These are phyloP conservation scores for Aspergillus oerlinghausenensis DNA, from an alignment of 2,329 filamentous ascomycete species.

Conservation along the genomic window DNA sequence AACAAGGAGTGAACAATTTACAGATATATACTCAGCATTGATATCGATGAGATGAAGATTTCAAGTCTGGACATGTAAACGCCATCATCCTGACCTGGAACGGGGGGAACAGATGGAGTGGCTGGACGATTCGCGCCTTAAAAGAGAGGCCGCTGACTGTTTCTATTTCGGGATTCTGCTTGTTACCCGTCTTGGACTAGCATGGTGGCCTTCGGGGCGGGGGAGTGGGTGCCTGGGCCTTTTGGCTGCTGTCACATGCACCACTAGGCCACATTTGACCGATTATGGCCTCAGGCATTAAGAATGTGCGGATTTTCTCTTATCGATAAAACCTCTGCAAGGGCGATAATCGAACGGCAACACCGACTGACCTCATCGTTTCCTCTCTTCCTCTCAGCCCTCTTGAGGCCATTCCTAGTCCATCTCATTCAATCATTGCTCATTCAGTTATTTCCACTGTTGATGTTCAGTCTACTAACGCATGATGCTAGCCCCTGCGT, in stretches of 20 bases:
- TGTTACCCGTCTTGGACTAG: slow-evolving; percentile 21
- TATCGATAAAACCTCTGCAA: slow-evolving; percentile 24
- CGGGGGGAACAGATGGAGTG: slow-evolving; percentile 12
- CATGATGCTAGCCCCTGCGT: not conserved
- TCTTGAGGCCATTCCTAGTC: not conserved
- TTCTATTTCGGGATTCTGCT: slow-evolving; percentile 30
- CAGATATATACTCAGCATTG: slow-evolving; percentile 2
- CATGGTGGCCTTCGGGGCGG: slow-evolving; percentile 22
- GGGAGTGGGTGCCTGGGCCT: slow-evolving; percentile 18
- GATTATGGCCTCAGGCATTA: not conserved
- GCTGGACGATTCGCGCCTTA: slow-evolving; percentile 21
- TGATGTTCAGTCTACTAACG: not conserved
- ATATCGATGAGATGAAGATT: not conserved
- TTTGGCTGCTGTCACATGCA: slow-evolving; percentile 13
- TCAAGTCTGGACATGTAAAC: not conserved
- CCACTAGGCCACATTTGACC: not conserved
- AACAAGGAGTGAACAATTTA: not conserved
- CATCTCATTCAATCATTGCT: not conserved
- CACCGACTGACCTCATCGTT: slow-evolving; percentile 2
- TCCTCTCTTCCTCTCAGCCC: not conserved
- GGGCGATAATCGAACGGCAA: slow-evolving; percentile 3
- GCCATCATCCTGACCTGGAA: slow-evolving; percentile 11
- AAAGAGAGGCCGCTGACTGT: slow-evolving; percentile 21
- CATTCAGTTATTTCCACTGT: not conserved
- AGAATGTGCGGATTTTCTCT: slow-evolving; percentile 4